Conservation (phyloP, 176 grass and related monocot species). For the Triticum monococcum region DNA sequence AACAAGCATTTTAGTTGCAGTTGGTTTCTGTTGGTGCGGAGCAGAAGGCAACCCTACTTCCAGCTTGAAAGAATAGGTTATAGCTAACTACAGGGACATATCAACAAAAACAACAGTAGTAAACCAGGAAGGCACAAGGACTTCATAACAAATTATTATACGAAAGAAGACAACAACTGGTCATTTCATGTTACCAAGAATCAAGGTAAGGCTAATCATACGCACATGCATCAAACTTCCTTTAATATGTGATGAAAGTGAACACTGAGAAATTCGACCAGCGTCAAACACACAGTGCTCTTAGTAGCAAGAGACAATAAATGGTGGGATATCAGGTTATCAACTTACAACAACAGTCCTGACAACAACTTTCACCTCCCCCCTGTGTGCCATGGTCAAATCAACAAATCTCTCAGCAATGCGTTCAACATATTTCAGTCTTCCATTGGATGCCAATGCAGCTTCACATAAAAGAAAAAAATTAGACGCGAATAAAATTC, state of each 20-base stretch:
- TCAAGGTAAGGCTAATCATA: background rate
- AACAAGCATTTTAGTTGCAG: slow-evolving; percentile 14
- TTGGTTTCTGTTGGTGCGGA: background rate
- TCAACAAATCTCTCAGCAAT: slow-evolving; percentile 88
- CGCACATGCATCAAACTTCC: background rate
- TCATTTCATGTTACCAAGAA: background rate
- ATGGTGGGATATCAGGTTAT: slow-evolving; percentile 12
- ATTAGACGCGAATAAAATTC: background rate
- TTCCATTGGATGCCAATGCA: slow-evolving; percentile 86
- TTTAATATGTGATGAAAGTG: background rate
- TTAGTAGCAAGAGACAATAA: background rate
- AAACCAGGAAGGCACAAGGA: background rate
- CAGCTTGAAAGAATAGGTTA: background rate
- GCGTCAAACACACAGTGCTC: background rate
- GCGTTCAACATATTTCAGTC: slow-evolving; percentile 71
- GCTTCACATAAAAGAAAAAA: slow-evolving; percentile 45
- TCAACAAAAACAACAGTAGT: background rate
- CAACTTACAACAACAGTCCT: slow-evolving; percentile 88
- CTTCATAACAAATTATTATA: background rate
- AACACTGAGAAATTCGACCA: background rate
- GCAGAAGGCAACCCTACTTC: slow-evolving; percentile 3
- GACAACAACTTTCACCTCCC: slow-evolving; percentile 85
- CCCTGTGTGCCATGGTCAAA: slow-evolving; percentile 91
- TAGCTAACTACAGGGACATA: background rate
- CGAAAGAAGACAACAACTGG: background rate